Base-by-base conservation (phyloP, 345 rosid species). In the Camelina sativa region DNA sequence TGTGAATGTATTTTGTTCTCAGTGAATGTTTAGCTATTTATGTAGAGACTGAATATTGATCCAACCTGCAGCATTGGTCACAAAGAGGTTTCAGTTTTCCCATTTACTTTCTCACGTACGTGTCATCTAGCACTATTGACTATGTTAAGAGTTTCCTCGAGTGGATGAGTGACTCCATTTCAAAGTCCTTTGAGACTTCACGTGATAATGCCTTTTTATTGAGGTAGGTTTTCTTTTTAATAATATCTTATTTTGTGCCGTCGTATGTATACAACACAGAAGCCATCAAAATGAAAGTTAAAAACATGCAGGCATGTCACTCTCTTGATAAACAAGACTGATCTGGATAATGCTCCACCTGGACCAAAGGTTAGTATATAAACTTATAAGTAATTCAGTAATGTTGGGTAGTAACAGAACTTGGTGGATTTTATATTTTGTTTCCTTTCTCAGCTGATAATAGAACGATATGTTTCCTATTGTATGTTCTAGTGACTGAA, bases 141-240 rank as follows among this genome's bases (percentile, higher is more conserved):
- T 95, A 90, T 78, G 90, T 85, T 50, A 92, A 95, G 93, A 95
- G 99, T 83, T 95, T 95, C 85, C 89, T 95, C 38, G 99, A 95
- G 87, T 95, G 97, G 97, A 92, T 95, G 99, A 89, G 97, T 78
- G 99, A 95, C 82, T 80, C 97, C 64, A 90, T 95, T 75, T 87
- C 99, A 43, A 95, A 95, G 83, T 92, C 97, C 43, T 95, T 95
- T 79, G 99, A 89, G 85, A 89, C 96, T 60, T 86, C 97, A 17
- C 97, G 99, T 76, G 97, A 92, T 75, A 95, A 95, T 83, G 97
- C 99, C 47, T 95, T 95, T 83, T 92, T 88, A 66, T 79, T 95
- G 77, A 95, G 84, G 98, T 90, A 82, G 78, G 80, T 79, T 54
- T 8, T 52, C 40, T 50, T 15, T 15, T 10, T 12, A 15, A 40